These are phyloP conservation scores for Venturia aucupariae DNA, from an alignment of 2,329 filamentous ascomycete genomes.

Conservation along the genomic window DNA sequence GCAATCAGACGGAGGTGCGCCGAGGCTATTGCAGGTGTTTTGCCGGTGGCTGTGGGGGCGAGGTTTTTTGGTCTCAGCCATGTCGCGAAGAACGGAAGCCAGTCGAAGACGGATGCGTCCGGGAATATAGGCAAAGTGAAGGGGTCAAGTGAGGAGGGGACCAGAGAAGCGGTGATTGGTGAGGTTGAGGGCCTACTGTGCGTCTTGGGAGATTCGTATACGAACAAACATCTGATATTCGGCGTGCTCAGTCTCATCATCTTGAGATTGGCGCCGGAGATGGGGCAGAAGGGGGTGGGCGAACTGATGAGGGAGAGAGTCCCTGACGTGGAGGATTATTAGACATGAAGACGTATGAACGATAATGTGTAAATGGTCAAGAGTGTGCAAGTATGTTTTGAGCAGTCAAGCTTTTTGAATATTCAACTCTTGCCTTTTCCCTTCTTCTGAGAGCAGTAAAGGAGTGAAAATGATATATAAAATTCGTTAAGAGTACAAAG, in stretches of 20 bases:
- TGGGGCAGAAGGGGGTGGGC: slow-evolving; percentile 60
- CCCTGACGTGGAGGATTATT: slow-evolving; percentile 21
- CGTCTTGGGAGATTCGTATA: slow-evolving; percentile 71
- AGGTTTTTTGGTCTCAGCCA: slow-evolving; percentile 1
- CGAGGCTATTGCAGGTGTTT: slow-evolving; percentile 41
- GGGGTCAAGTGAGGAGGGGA: no score
- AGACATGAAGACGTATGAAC: no score
- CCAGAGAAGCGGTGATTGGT: slow-evolving; percentile 47
- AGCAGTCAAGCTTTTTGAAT: no score
- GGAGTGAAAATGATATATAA: no score
- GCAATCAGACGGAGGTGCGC: slow-evolving; percentile 59
- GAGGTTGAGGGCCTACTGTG: slow-evolving; percentile 53
- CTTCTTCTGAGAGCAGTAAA: no score
- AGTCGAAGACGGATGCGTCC: neutral
- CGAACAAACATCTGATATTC: slow-evolving; percentile 89
- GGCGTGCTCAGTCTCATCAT: slow-evolving; percentile 71
- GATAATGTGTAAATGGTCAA: no score
- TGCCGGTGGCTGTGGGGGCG: slow-evolving; percentile 14
- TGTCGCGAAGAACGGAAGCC: neutral
- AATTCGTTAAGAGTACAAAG: no score
- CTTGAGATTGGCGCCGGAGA: slow-evolving; percentile 75
- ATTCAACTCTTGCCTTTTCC: no score
- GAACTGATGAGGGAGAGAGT: slow-evolving; percentile 69
- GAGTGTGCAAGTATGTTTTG: no score
- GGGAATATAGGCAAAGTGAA: neutral